These are phyloP conservation scores for Chrysoporthe cubensis DNA, from an alignment of 2,329 filamentous ascomycete species.

Conservation along the genomic window DNA sequence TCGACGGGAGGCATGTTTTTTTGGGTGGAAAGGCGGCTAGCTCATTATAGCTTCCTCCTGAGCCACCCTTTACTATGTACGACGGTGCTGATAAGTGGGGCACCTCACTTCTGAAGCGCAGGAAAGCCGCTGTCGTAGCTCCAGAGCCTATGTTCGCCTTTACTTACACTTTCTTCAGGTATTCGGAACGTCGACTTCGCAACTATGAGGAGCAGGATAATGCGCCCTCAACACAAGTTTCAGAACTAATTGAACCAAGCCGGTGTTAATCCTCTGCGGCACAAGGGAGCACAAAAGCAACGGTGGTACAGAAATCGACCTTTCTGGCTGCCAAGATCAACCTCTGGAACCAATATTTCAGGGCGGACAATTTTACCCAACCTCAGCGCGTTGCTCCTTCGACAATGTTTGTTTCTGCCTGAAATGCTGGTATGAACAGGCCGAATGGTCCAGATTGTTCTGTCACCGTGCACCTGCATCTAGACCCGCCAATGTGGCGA, in stretches of 20 bases:
- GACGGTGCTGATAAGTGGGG: not conserved
- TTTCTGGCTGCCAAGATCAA: not conserved
- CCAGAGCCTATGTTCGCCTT: not conserved
- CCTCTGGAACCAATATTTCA: not conserved
- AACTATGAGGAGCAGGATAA: no score
- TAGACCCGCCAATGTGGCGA: not conserved
- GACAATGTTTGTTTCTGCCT: not conserved
- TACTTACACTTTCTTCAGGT: not conserved
- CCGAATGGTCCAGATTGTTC: not conserved
- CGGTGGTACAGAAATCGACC: no score
- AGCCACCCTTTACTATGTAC: not conserved
- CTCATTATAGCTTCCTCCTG: not conserved
- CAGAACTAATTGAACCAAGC: not conserved
- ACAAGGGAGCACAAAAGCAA: not conserved
- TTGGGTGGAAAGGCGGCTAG: no score
- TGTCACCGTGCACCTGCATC: not conserved
- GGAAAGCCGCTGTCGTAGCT: not conserved
- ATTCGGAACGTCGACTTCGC: no score
- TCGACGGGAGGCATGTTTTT: no score
- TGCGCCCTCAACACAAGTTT: no score
- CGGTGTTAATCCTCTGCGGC: not conserved
- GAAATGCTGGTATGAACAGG: not conserved
- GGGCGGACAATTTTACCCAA: not conserved
- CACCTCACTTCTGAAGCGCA: not conserved
- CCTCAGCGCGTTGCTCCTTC: not conserved